phyloP scores from a whole-genome alignment of 768 basidiomycete species.

The Boletellus emodensis region DNA sequence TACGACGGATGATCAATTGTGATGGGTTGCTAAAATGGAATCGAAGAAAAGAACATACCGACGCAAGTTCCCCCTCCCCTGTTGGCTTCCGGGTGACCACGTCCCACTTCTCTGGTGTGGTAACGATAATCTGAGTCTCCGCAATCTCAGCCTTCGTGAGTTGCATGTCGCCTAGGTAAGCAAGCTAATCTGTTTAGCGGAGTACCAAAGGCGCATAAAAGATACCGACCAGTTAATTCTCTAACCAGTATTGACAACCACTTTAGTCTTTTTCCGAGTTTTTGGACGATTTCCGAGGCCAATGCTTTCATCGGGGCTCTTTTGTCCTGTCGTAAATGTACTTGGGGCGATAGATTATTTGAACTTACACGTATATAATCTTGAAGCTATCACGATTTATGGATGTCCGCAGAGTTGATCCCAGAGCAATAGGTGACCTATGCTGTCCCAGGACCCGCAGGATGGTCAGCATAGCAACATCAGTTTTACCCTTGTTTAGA shows the following conservation, averaged over 20 bases:
- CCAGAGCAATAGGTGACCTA: constrained; percentile 30
- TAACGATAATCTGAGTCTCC: constrained; percentile 95
- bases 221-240: constrained; percentile 75
- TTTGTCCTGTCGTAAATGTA: background rate
- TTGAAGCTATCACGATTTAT: constrained; percentile 80
- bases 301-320: constrained; percentile 99
- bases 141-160: constrained; percentile 90
- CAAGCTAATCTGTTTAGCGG: background rate
- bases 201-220: background rate
- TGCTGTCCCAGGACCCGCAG: constrained; percentile 84
- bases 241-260: constrained; percentile 87
- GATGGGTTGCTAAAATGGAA: background rate
- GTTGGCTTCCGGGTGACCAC: constrained; percentile 97
- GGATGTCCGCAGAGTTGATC: constrained; percentile 37
- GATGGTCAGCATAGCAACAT: constrained; percentile 92
- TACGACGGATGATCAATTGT: constrained; percentile 28
- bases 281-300: constrained; percentile 91
- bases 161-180: constrained; percentile 81
- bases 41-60: constrained; percentile 47
- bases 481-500: constrained; percentile 85
- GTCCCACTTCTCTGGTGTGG: constrained; percentile 99
- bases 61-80: constrained; percentile 94
- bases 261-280: constrained; percentile 81
- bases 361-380: constrained; percentile 87
- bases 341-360: background rate